These are phyloP conservation scores for Sparassis latifolia DNA, from an alignment of 1,284 basidiomycete genomes.

Conservation along the genomic window DNA sequence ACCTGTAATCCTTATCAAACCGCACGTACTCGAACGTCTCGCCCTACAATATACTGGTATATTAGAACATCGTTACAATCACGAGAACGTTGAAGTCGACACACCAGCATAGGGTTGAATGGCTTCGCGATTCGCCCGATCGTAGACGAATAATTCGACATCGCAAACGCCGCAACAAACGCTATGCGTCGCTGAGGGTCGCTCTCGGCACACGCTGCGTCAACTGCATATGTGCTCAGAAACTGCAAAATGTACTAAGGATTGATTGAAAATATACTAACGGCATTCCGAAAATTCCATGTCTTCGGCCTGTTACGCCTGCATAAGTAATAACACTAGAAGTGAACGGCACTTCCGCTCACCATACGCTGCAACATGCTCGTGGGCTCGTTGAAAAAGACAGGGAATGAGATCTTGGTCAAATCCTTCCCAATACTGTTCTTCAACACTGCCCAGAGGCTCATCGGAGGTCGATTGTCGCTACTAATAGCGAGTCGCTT, in stretches of 20 bases:
- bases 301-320: slow-evolving; percentile 63
- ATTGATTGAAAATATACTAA: slow-evolving; percentile 35
- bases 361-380: slow-evolving; percentile 91
- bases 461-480: slow-evolving; percentile 86
- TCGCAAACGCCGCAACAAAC: slow-evolving; percentile 94
- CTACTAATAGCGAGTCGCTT: slow-evolving; percentile 58
- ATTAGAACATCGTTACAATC: not conserved
- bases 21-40: slow-evolving; percentile 96
- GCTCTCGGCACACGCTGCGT: slow-evolving; percentile 72
- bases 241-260: not conserved
- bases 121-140: slow-evolving; percentile 95
- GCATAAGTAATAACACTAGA: not conserved
- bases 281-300: slow-evolving; percentile 94
- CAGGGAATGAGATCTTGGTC: slow-evolving; percentile 94
- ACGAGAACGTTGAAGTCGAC: slow-evolving; percentile 18
- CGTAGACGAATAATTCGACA: slow-evolving; percentile 97
- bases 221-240: slow-evolving; percentile 43
- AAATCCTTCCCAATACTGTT: slow-evolving; percentile 96
- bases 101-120: slow-evolving; percentile 86
- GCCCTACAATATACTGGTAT: slow-evolving; percentile 29
- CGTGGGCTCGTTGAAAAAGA: slow-evolving; percentile 94
- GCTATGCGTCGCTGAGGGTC: slow-evolving; percentile 85
- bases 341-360: slow-evolving; percentile 14
- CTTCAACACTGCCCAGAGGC: slow-evolving; percentile 94
- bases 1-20: slow-evolving; percentile 85